Evolutionary conservation across 495 filamentous ascomycete genomes (phyloP), one percentile per base, ranked within the genome.

Genomic region (Glarea lozoyensis): DNA sequence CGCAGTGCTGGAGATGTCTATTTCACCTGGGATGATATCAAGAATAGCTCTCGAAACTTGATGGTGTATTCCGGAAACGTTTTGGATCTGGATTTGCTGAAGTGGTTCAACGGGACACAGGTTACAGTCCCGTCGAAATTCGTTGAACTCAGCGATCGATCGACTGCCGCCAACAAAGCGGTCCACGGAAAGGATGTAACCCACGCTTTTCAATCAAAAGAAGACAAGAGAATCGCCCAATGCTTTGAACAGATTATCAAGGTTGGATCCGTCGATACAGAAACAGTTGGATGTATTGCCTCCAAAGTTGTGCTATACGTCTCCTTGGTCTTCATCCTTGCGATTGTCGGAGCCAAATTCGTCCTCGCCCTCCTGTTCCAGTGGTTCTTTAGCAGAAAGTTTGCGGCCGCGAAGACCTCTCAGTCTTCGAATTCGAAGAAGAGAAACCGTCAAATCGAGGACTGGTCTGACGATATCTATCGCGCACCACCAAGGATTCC

Each of bases 401-500:
- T 87, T 56, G 90, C 80, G 7, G 84, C 92, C 0, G 63, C 70
- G 20, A 88, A 80, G 54, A 86, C 89, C 2, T 84, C 80, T 10
- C 70, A 75, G 44, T 67, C 70, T 4, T 72, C 82, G 2, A 80
- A 88, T 59, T 70, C 73, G 34, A 86, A 84, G 57, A 81, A 84
- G 58, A 78, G 93, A 33, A 81, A 90, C 42, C 81, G 86, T 46
- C 86, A 97, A 59, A 99, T 99, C 43, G 93, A 99, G 62, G 90
- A 96, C 50, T 99, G 93, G 93, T 82, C 79, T 10, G 89, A 99
- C 46, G 93, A 99, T 52, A 97, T 97, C 54, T 96, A 97, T 55
- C 81, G 87, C 20, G 82, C 88, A 10, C 86, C 86, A 2, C 85
- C 86, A 43, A 81, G 86, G 36, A 66, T 95, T 48, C 66, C 73